A percentile compares a stretch with the other conserved stretches of the same genome.
These are phyloP conservation scores for Diaporthe aspalathi DNA, from an alignment of 2,329 filamentous ascomycete species.

Conservation along the genomic window DNA sequence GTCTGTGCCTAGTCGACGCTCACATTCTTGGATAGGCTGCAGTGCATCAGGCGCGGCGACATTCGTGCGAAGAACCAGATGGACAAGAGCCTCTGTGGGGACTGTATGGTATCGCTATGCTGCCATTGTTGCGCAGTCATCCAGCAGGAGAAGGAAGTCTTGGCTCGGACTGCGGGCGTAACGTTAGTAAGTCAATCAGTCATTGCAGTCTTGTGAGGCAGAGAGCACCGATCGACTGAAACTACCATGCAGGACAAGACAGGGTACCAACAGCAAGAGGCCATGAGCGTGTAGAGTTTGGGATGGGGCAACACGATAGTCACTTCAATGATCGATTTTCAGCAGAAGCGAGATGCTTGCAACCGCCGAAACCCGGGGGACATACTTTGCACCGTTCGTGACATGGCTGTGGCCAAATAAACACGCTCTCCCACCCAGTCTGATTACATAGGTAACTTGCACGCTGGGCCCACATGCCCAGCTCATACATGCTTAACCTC, in stretches of 20 bases:
- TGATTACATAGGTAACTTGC: too few species aligned
- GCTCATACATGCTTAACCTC: too few species aligned
- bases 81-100: constrained; percentile 26
- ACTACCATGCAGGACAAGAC: neutral
- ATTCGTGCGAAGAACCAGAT: constrained; percentile 26
- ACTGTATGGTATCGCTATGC: constrained; percentile 35
- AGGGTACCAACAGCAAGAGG: constrained; percentile 18
- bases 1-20: neutral
- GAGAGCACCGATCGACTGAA: neutral
- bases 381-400: too few species aligned
- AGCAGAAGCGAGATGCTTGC: too few species aligned
- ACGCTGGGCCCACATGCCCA: too few species aligned
- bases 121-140: constrained; percentile 33
- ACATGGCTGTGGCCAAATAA: too few species aligned
- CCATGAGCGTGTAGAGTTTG: neutral
- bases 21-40: constrained; percentile 3
- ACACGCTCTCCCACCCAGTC: too few species aligned
- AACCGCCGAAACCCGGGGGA: too few species aligned
- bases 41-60: constrained; percentile 31
- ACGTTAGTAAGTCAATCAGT: too few species aligned
- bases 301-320: too few species aligned
- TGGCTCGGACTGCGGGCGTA: constrained; percentile 9
- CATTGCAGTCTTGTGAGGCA: neutral
- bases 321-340: too few species aligned
- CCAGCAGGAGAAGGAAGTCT: constrained; percentile 37